Base-by-base conservation (phyloP, 352 stramenopile genomes). In the Pythium utonaiense region DNA sequence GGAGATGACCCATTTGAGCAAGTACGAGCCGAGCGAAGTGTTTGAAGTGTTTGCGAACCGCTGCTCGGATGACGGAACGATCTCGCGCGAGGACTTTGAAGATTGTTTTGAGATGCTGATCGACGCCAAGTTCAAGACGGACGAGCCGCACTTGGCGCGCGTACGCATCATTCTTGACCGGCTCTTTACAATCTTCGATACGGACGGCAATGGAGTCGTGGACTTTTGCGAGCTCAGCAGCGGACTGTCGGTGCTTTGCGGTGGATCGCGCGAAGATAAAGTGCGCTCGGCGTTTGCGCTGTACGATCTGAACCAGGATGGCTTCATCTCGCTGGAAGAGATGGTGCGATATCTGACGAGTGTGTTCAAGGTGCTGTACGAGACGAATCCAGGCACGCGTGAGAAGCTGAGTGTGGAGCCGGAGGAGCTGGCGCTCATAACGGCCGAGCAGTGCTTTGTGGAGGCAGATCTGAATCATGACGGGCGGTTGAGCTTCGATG, bases 281-380 rank as follows among this genome's bases (percentile, higher is more conserved):
- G 83, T 95, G 16, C 80, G 80, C 14, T 75, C 85, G 21, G 85
- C 88, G n/a, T 96, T 96, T 66, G 78, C 73, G 16, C 71, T 96
- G 6, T 96, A 94, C 53, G 86, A 95, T 64, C 63, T 93, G 10
- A 93, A 96, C 60, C 78, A 91, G 24, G 83, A 96, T 57, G 87
- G 86, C 0, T 86, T 83, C 36, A 93, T 96, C 28, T 87, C 79
- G 2, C 41, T 93, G n/a, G 83, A 92, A n/a, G 88, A 96, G 58
- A 96, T 96, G 88, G 74, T 77, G 34, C 80, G 82, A 21, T 96
- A 96, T 56, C 62, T 96, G 14, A 77, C 74, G 2, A 83, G 79
- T 33, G 87, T 96, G 21, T 97, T 96, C 45, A 92, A 91, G 56
- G 80, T 96, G 14, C 57, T 95, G 36, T 96, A 92, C 57, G 83